Conservation (phyloP, 768 basidiomycete genomes). For the Cytidiella melzeri region DNA sequence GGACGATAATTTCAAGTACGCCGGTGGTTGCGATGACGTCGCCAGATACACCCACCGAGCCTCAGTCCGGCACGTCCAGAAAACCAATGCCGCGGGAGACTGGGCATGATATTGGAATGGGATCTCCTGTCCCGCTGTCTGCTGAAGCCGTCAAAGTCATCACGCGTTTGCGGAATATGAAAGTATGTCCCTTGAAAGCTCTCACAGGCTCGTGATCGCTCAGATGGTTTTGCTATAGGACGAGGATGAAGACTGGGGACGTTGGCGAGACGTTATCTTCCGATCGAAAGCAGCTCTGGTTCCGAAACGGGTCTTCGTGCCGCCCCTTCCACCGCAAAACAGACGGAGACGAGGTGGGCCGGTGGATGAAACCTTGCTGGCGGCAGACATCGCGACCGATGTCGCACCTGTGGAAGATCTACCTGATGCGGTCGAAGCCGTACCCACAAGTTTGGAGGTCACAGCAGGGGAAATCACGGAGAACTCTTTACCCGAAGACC, state of each 20-base stretch:
- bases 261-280: conserved; percentile 84
- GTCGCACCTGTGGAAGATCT: not conserved
- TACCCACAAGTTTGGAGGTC: not conserved
- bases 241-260: conserved; percentile 82
- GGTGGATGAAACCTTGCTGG: conserved; percentile 4
- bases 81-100: conserved; percentile 77
- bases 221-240: conserved; percentile 42
- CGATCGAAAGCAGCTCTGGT: conserved; percentile 59
- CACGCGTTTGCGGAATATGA: conserved; percentile 73
- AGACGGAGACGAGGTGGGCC: conserved; percentile 54
- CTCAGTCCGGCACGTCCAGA: conserved; percentile 6
- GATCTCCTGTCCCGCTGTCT: conserved; percentile 76
- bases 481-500: not conserved
- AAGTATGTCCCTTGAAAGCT: conserved; percentile 39
- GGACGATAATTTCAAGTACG: not conserved
- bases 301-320: conserved; percentile 32
- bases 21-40: not conserved
- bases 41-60: not conserved
- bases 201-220: not conserved
- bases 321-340: conserved; percentile 56
- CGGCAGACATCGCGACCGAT: not conserved
- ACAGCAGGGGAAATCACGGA: not conserved
- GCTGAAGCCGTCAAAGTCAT: conserved; percentile 75
- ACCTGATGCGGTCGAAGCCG: not conserved
- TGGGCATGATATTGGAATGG: conserved; percentile 83